Conservation (phyloP, 345 rosid genomes). For the Noccaea bulbosa region DNA sequence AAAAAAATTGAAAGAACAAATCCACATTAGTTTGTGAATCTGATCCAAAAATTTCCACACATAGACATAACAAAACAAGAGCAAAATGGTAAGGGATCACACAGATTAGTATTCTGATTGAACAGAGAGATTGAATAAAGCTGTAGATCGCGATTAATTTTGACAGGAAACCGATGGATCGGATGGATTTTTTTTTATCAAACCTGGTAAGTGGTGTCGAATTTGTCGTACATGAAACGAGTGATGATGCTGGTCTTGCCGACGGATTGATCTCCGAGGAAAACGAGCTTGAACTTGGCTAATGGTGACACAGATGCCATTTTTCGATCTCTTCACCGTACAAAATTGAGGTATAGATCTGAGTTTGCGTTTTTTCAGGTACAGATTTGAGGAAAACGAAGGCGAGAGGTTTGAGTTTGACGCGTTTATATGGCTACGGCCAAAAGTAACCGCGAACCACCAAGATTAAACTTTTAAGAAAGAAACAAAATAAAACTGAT, state of each 20-base stretch:
- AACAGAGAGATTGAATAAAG: neutral
- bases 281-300: conserved; percentile 81
- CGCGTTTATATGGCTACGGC: conserved; percentile 30
- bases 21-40: neutral
- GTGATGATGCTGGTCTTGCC: conserved; percentile 94
- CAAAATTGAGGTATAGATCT: conserved; percentile 41
- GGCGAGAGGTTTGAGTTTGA: conserved; percentile 32
- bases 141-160: neutral
- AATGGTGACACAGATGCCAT: conserved; percentile 88
- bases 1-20: neutral
- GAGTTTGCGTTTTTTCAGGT: conserved; percentile 29
- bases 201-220: conserved; percentile 92
- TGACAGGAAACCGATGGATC: neutral
- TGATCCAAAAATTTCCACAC: conserved; percentile 5
- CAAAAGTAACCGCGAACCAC: conserved; percentile 51
- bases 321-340: conserved; percentile 5
- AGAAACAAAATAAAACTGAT: neutral
- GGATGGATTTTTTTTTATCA: neutral
- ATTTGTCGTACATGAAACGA: conserved; percentile 95
- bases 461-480: neutral
- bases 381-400: conserved; percentile 2
- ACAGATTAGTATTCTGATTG: neutral
- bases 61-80: conserved; percentile 1
- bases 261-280: conserved; percentile 86
- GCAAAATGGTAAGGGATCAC: conserved; percentile 2